These are phyloP conservation scores for Backusella australiensis DNA, from an alignment of 192 early-diverging fungal genomes.

Conservation along the genomic window DNA sequence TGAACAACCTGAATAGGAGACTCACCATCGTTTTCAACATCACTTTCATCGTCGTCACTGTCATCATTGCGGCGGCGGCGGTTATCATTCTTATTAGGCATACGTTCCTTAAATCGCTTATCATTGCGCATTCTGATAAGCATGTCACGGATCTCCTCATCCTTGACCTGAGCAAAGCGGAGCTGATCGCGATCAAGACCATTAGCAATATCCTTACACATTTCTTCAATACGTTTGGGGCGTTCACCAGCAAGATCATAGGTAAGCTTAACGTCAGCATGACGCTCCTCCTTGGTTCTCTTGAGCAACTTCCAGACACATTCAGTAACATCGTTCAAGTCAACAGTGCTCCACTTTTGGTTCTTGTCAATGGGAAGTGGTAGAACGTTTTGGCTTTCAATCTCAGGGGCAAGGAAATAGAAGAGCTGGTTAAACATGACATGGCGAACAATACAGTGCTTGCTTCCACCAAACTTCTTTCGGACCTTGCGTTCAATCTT, in stretches of 20 bases:
- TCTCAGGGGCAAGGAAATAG: slow-evolving; percentile 21
- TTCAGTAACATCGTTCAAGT: slow-evolving; percentile 24
- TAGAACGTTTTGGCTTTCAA: slow-evolving; percentile 5
- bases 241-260: slow-evolving; percentile 7
- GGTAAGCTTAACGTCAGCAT: not conserved
- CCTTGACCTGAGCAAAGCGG: not conserved
- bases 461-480: not conserved
- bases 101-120: slow-evolving; percentile 14
- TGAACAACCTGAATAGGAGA: not conserved
- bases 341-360: slow-evolving; percentile 18
- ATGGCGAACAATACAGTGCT: slow-evolving; percentile 18
- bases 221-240: not conserved
- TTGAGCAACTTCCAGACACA: not conserved
- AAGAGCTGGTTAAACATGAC: slow-evolving; percentile 17
- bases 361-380: slow-evolving; percentile 21
- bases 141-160: not conserved
- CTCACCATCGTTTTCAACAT: not conserved
- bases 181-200: slow-evolving; percentile 10
- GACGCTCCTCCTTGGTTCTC: not conserved
- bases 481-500: slow-evolving; percentile 19
- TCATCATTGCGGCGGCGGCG: not conserved
- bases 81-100: not conserved
- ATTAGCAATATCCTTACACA: slow-evolving; percentile 6
- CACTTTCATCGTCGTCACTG: not conserved
- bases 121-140: slow-evolving; percentile 14